Evolutionary conservation across 2,329 filamentous ascomycete species (phyloP).

Genomic region (Apiospora sp.): DNA sequence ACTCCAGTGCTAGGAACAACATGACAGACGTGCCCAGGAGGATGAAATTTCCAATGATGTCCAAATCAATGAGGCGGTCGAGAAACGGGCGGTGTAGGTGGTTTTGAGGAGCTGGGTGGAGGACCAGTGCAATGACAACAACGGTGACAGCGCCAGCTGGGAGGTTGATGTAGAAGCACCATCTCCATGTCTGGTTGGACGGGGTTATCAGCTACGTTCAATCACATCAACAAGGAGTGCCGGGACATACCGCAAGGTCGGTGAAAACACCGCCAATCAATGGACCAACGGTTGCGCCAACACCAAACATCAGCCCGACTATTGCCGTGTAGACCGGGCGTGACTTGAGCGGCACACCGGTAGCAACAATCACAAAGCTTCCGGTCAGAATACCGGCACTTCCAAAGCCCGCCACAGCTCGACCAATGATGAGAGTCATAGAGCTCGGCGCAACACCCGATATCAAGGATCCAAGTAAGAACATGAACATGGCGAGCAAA

Average conservation of each 20-base stretch:
- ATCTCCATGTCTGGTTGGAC: slow-evolving; percentile 46
- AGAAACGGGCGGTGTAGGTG: slow-evolving; percentile 32
- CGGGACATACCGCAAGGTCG: slow-evolving; percentile 42
- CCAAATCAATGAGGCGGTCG: slow-evolving; percentile 41
- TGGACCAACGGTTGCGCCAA: slow-evolving; percentile 45
- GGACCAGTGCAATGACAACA: slow-evolving; percentile 40
- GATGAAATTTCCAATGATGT: slow-evolving; percentile 50
- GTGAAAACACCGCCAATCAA: slow-evolving; percentile 48
- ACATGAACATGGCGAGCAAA: slow-evolving; percentile 40
- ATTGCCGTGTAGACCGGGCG: slow-evolving; percentile 44
- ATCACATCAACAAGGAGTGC: not conserved
- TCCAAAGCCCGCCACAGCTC: slow-evolving; percentile 48
- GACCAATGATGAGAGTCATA: slow-evolving; percentile 45
- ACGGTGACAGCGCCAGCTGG: slow-evolving; percentile 47
- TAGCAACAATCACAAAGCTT: slow-evolving; percentile 45
- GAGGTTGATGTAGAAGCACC: slow-evolving; percentile 53
- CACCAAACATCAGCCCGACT: slow-evolving; percentile 44
- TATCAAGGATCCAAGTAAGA: slow-evolving; percentile 46
- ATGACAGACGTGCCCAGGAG: slow-evolving; percentile 54
- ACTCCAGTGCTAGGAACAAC: slow-evolving; percentile 57
- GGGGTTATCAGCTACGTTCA: not conserved
- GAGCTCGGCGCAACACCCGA: slow-evolving; percentile 46
- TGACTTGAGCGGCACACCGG: slow-evolving; percentile 39
- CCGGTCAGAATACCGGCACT: slow-evolving; percentile 45
- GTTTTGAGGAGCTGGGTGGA: slow-evolving; percentile 35